phyloP scores from a whole-genome alignment of 768 basidiomycete genomes.

The Lactarius deliciosus region DNA sequence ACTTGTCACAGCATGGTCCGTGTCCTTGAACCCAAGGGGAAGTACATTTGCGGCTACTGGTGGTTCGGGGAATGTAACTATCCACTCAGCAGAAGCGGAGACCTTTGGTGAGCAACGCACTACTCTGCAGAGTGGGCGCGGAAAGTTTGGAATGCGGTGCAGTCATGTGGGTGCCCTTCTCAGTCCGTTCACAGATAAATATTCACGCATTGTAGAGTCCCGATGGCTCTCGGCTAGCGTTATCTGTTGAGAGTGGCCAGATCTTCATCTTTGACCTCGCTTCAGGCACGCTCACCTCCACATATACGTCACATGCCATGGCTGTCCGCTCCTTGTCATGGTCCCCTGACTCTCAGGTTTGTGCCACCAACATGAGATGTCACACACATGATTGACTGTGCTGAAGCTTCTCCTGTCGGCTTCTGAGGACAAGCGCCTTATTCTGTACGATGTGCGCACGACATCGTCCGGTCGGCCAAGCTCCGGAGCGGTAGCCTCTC shows the following conservation, averaged over 20 bases:
- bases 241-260: constrained; percentile 85
- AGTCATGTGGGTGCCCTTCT: constrained; percentile 52
- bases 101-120: constrained; percentile 66
- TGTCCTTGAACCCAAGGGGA: constrained; percentile 75
- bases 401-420: constrained; percentile 79
- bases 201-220: constrained; percentile 66
- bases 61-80: constrained; percentile 64
- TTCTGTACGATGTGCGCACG: constrained; percentile 86
- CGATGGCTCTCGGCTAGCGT: constrained; percentile 77
- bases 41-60: constrained; percentile 75
- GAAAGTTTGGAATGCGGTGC: constrained; percentile 77
- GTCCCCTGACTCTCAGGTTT: constrained; percentile 85
- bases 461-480: constrained; percentile 57
- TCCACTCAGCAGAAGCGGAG: constrained; percentile 67
- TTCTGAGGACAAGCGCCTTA: constrained; percentile 90
- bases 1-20: constrained; percentile 65
- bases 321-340: constrained; percentile 83
- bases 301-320: constrained; percentile 89
- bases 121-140: constrained; percentile 62
- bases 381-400: background rate
- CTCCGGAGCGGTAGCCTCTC: constrained; percentile 76
- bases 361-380: constrained; percentile 33
- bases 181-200: background rate
- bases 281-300: constrained; percentile 58
- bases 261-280: constrained; percentile 84